phyloP scores from a whole-genome alignment of 148 eudicot genomes.

The Rhododendron mucronatum region DNA sequence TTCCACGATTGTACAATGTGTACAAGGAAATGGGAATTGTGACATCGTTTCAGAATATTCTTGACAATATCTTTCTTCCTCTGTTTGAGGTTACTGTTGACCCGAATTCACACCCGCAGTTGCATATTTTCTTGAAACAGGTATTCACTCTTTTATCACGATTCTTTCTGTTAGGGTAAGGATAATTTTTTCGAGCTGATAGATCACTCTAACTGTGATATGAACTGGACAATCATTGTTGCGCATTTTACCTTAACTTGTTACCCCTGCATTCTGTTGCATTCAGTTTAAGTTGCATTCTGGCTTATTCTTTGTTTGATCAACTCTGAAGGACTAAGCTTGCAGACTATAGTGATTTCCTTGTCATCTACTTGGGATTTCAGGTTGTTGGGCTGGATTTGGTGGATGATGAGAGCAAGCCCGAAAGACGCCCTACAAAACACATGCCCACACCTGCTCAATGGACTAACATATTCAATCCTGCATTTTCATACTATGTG shows the following conservation, averaged over 20 bases:
- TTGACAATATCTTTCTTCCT: constrained; percentile 96
- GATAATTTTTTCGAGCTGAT: neutral
- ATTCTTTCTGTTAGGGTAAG: neutral
- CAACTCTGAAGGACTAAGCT: neutral
- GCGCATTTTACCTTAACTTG: neutral
- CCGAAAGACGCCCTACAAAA: constrained; percentile 97
- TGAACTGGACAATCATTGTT: neutral
- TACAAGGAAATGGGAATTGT: constrained; percentile 99
- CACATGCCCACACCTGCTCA: constrained; percentile 98
- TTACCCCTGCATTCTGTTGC: neutral
- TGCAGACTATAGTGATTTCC: neutral
- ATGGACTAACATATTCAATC: constrained; percentile 96
- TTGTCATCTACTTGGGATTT: neutral
- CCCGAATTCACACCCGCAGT: constrained; percentile 95
- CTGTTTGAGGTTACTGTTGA: constrained; percentile 95
- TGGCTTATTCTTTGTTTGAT: neutral
- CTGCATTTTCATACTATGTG: constrained; percentile 86
- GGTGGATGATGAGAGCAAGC: constrained; percentile 99
- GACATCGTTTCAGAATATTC: constrained; percentile 93
- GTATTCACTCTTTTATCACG: constrained; percentile 25
- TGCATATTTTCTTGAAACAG: constrained; percentile 95
- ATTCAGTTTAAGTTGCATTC: neutral
- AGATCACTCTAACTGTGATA: neutral
- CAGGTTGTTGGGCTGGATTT: constrained; percentile 97
- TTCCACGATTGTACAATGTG: constrained; percentile 88